These are phyloP conservation scores for Anisogramma anomala DNA, from an alignment of 2,329 filamentous ascomycete genomes.

Conservation along the genomic window DNA sequence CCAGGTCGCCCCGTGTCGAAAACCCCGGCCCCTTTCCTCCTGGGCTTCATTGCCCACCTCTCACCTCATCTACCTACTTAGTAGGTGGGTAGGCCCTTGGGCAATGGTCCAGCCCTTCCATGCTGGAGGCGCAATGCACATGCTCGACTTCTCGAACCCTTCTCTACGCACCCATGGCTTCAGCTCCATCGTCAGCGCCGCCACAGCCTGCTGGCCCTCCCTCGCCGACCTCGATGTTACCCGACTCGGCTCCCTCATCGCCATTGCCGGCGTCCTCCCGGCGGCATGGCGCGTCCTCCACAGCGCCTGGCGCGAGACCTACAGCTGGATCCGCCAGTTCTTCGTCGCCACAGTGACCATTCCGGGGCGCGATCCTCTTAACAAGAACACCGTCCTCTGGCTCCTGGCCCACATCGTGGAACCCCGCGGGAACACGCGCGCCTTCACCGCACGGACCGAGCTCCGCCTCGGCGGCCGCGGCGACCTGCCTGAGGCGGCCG, in stretches of 20 bases:
- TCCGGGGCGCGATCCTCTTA: constrained; percentile 32
- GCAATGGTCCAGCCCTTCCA: constrained; percentile 14
- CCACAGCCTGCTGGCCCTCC: constrained; percentile 4
- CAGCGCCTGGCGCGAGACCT: constrained; percentile 26
- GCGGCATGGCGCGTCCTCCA: constrained; percentile 29
- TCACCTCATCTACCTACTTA: no score
- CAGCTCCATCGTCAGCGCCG: neutral
- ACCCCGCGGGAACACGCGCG: constrained; percentile 25
- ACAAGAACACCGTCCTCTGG: constrained; percentile 34
- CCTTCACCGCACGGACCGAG: constrained; percentile 34
- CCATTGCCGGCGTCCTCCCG: constrained; percentile 31
- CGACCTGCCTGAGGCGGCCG: constrained; percentile 21
- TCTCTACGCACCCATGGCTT: constrained; percentile 1
- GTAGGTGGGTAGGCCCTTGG: no score
- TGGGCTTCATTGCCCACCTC: no score
- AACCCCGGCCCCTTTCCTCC: no score
- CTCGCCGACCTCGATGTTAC: constrained; percentile 28
- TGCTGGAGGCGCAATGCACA: constrained; percentile 11
- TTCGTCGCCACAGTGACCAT: constrained; percentile 34
- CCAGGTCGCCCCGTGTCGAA: no score
- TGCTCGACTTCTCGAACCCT: constrained; percentile 4
- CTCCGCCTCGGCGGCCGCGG: constrained; percentile 27
- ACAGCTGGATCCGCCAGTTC: constrained; percentile 29
- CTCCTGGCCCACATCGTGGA: constrained; percentile 29
- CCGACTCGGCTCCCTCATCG: constrained; percentile 32